A percentile compares a stretch with the other conserved stretches of the same genome.
Evolutionary conservation across 192 early-diverging fungal species (phyloP).

Genomic region (Gryganskiella cystojenkinii): DNA sequence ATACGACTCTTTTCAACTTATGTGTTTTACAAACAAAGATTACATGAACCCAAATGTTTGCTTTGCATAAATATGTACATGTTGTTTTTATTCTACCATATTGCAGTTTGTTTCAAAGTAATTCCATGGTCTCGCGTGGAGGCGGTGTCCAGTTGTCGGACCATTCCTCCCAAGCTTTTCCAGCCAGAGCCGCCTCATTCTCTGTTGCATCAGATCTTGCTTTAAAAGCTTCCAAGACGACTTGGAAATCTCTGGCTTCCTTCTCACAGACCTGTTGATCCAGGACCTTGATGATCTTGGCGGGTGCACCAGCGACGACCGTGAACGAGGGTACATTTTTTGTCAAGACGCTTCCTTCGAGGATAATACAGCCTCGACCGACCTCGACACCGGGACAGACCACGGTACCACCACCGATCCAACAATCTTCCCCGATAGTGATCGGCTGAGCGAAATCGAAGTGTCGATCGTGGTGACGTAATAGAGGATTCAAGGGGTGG

Average conservation of each 20-base stretch:
- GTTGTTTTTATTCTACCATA: too few species aligned
- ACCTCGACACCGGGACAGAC: constrained; percentile 86
- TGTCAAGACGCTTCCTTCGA: constrained; percentile 82
- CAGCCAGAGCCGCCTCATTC: too few species aligned
- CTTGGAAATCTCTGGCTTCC: neutral
- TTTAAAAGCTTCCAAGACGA: too few species aligned
- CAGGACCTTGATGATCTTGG: constrained; percentile 64
- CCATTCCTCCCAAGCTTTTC: too few species aligned
- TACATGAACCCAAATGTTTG: too few species aligned
- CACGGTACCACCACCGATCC: constrained; percentile 80
- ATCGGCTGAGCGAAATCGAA: constrained; percentile 34
- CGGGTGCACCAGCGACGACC: constrained; percentile 85
- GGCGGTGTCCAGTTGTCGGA: too few species aligned
- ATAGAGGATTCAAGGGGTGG: constrained; percentile 68
- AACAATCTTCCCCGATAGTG: constrained; percentile 80
- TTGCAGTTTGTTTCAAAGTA: too few species aligned
- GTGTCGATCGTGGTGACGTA: constrained; percentile 14
- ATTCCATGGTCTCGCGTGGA: too few species aligned
- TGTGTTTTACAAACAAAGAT: too few species aligned
- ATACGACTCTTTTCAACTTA: too few species aligned
- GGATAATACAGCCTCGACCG: constrained; percentile 71
- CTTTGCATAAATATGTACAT: too few species aligned
- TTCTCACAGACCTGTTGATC: neutral
- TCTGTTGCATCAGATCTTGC: too few species aligned
- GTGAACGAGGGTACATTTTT: constrained; percentile 76